Evolutionary conservation across 345 rosid genomes (phyloP).

Genomic region (Linum lewisii): DNA sequence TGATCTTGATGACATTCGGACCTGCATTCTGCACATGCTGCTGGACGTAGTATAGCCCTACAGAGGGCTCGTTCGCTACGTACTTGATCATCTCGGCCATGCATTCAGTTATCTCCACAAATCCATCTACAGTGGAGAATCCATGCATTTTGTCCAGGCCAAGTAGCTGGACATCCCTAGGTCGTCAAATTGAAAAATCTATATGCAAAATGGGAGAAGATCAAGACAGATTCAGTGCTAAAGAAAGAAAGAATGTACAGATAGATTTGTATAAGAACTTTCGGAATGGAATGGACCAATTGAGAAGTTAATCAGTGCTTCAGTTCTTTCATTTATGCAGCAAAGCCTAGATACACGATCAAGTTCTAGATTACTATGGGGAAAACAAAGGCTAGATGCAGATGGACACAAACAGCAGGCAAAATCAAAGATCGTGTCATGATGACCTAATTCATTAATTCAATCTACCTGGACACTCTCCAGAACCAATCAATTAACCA

Average conservation of each 20-base stretch:
- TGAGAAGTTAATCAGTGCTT: too few species aligned
- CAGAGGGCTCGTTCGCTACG: constrained; percentile 85
- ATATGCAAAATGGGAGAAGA: not conserved
- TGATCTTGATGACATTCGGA: constrained; percentile 57
- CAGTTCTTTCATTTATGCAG: not conserved
- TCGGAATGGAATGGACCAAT: not conserved
- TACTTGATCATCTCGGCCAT: constrained; percentile 89
- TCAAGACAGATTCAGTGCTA: too few species aligned
- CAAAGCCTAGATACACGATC: not conserved
- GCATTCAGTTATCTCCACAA: constrained; percentile 80
- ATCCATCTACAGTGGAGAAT: constrained; percentile 86
- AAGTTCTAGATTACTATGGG: not conserved
- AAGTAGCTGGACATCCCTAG: constrained; percentile 46
- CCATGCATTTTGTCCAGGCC: constrained; percentile 68
- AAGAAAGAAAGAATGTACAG: not conserved
- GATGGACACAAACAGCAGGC: not conserved
- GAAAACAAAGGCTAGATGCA: not conserved
- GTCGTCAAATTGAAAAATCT: constrained; percentile 7
- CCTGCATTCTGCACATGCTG: constrained; percentile 68
- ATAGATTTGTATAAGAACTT: not conserved
- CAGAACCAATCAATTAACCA: too few species aligned
- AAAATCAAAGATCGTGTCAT: not conserved
- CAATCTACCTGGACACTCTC: too few species aligned
- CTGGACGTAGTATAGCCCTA: constrained; percentile 81
- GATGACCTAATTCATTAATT: too few species aligned